A percentile compares a stretch with the other conserved stretches of the same genome.
These are phyloP conservation scores for Phytophthora citrophthora DNA, from an alignment of 352 stramenopile genomes.

Conservation along the genomic window DNA sequence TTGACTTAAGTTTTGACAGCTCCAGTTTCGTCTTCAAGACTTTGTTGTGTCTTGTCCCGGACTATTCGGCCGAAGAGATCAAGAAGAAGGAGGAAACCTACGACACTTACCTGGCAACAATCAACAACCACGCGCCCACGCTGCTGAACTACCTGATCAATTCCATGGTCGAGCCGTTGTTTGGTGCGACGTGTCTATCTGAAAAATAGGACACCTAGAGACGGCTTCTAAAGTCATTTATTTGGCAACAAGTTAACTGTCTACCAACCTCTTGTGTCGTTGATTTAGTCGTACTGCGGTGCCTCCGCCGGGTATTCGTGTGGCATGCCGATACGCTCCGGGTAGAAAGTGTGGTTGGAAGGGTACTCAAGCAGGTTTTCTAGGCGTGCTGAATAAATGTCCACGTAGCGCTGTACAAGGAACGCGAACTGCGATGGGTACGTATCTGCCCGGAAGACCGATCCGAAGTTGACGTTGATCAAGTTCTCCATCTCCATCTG, in stretches of 20 bases:
- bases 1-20: constrained; percentile 50
- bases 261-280: background rate
- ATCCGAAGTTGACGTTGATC: constrained; percentile 90
- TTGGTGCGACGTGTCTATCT: background rate
- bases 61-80: background rate
- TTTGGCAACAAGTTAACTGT: background rate
- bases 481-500: constrained; percentile 77
- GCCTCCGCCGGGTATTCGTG: constrained; percentile 48
- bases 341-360: constrained; percentile 88
- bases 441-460: constrained; percentile 83
- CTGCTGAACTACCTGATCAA: background rate
- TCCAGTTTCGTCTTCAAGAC: constrained; percentile 34
- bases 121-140: background rate
- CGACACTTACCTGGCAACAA: background rate
- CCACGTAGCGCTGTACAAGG: constrained; percentile 86
- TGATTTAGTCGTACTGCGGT: constrained; percentile 4
- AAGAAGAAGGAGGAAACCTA: background rate
- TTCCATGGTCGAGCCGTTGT: background rate
- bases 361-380: constrained; percentile 86
- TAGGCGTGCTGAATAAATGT: constrained; percentile 88
- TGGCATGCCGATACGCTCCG: constrained; percentile 64
- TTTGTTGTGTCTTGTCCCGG: constrained; percentile 42
- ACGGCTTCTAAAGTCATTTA: background rate
- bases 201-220: background rate
- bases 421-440: constrained; percentile 90